These are phyloP conservation scores for Blastomyces gilchristii DNA, from an alignment of 2,329 filamentous ascomycete species.

Conservation along the genomic window DNA sequence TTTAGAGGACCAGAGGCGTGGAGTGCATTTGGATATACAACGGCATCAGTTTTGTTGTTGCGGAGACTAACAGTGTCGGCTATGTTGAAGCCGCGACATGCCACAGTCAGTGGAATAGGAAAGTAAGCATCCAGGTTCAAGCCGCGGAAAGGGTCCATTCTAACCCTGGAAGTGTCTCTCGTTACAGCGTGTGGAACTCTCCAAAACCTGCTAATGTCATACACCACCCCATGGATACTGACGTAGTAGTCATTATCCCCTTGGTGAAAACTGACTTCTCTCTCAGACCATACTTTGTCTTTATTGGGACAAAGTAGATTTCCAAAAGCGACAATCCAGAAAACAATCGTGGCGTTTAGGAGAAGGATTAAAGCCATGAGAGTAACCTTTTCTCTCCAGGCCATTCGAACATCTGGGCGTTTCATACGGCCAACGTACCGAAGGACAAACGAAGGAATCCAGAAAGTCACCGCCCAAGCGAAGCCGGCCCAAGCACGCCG, in stretches of 20 bases:
- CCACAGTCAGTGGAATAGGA: conserved; percentile 59
- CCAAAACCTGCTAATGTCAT: conserved; percentile 87
- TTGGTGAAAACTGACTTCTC: conserved; percentile 60
- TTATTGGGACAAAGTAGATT: conserved; percentile 78
- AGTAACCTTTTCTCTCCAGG: conserved; percentile 91
- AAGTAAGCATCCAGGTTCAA: conserved; percentile 78
- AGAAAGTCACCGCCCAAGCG: conserved; percentile 83
- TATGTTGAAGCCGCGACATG: conserved; percentile 64
- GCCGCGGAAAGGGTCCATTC: conserved; percentile 72
- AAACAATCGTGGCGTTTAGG: conserved; percentile 71
- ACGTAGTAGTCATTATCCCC: conserved; percentile 75
- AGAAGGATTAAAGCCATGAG: conserved; percentile 70
- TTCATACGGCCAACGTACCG: conserved; percentile 88
- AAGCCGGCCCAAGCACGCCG: conserved; percentile 70
- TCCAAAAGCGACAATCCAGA: conserved; percentile 86
- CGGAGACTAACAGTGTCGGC: conserved; percentile 40
- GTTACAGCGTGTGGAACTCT: conserved; percentile 72
- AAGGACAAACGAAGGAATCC: conserved; percentile 80
- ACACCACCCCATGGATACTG: conserved; percentile 76
- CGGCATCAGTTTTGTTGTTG: conserved; percentile 57
- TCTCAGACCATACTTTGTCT: conserved; percentile 73
- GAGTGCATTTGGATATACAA: conserved; percentile 44
- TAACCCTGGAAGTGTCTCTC: conserved; percentile 41
- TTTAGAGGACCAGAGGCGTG: conserved; percentile 61
- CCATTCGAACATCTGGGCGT: conserved; percentile 89